Evolutionary conservation across 2,329 filamentous ascomycete species (phyloP).

Genomic region (Ophiosphaerella herpotricha): DNA sequence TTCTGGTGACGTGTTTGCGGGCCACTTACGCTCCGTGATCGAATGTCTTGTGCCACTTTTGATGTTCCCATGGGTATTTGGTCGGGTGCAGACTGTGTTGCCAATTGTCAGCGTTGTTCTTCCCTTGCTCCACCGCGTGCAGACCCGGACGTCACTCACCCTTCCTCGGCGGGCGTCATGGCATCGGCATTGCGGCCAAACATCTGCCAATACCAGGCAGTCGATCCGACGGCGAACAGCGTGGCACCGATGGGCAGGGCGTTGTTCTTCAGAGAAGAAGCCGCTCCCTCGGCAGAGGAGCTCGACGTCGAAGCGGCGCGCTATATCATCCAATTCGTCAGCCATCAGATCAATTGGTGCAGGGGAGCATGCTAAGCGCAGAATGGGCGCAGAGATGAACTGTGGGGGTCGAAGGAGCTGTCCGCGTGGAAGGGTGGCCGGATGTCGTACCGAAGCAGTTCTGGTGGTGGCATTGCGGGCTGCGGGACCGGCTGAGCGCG

Average conservation of each 20-base stretch:
- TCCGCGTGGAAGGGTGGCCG: slow-evolving; percentile 28
- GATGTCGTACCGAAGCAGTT: slow-evolving; percentile 53
- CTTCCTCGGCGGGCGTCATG: slow-evolving; percentile 93
- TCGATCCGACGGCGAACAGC: slow-evolving; percentile 81
- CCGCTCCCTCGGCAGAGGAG: slow-evolving; percentile 69
- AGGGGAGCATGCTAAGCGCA: slow-evolving; percentile 15
- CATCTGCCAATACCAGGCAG: slow-evolving; percentile 97
- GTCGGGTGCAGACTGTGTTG: slow-evolving; percentile 80
- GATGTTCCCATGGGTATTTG: slow-evolving; percentile 93
- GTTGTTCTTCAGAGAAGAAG: slow-evolving; percentile 81
- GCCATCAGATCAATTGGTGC: slow-evolving; percentile 35
- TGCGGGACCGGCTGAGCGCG: slow-evolving; percentile 83
- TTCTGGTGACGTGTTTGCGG: slow-evolving; percentile 1
- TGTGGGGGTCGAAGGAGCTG: slow-evolving; percentile 34
- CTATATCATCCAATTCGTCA: slow-evolving; percentile 45
- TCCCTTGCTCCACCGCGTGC: slow-evolving; percentile 25
- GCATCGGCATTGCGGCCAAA: slow-evolving; percentile 88
- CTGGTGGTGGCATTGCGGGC: slow-evolving; percentile 64
- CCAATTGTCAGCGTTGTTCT: slow-evolving; percentile 29
- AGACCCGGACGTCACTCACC: slow-evolving; percentile 68
- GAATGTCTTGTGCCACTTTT: slow-evolving; percentile 91
- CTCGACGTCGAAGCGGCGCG: slow-evolving; percentile 72
- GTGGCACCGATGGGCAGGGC: slow-evolving; percentile 86
- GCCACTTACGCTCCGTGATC: slow-evolving; percentile 88
- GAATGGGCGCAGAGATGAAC: slow-evolving; percentile 22